phyloP scores from a whole-genome alignment of 2,329 filamentous ascomycete genomes.

The Amphichorda felina region DNA sequence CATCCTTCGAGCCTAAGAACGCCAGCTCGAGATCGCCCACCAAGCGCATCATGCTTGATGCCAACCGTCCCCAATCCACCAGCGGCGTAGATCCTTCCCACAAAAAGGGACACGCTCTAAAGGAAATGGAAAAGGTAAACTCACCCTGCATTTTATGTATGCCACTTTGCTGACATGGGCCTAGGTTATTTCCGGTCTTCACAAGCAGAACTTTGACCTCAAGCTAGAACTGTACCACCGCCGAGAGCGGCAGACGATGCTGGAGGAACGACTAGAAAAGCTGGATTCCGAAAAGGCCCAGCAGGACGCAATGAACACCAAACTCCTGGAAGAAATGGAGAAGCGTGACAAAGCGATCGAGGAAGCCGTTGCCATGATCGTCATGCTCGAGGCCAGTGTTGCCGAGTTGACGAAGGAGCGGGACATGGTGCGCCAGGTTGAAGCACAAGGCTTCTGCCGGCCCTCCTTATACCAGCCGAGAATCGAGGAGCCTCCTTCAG shows the following conservation, averaged over 20 bases:
- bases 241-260: constrained; percentile 46
- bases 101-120: constrained; percentile 47
- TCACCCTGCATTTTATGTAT: background rate
- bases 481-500: constrained; percentile 1
- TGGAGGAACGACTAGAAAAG: constrained; percentile 45
- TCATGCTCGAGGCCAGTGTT: constrained; percentile 48
- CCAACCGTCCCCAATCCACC: constrained; percentile 30
- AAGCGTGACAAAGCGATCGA: constrained; percentile 59
- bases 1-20: constrained; percentile 24
- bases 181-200: constrained; percentile 53
- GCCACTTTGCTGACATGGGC: background rate
- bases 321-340: constrained; percentile 47
- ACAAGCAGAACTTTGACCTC: constrained; percentile 68
- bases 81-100: constrained; percentile 24
- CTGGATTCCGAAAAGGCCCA: constrained; percentile 43
- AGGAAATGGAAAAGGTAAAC: constrained; percentile 49
- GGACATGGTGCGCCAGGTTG: constrained; percentile 38
- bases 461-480: constrained; percentile 10
- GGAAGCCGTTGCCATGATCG: constrained; percentile 60
- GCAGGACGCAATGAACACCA: constrained; percentile 44
- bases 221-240: constrained; percentile 63
- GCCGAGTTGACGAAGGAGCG: constrained; percentile 41
- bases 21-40: constrained; percentile 25
- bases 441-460: constrained; percentile 24
- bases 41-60: constrained; percentile 19